Conservation (phyloP, 192 early-diverging fungal genomes). For the Obelidium mucronatum region DNA sequence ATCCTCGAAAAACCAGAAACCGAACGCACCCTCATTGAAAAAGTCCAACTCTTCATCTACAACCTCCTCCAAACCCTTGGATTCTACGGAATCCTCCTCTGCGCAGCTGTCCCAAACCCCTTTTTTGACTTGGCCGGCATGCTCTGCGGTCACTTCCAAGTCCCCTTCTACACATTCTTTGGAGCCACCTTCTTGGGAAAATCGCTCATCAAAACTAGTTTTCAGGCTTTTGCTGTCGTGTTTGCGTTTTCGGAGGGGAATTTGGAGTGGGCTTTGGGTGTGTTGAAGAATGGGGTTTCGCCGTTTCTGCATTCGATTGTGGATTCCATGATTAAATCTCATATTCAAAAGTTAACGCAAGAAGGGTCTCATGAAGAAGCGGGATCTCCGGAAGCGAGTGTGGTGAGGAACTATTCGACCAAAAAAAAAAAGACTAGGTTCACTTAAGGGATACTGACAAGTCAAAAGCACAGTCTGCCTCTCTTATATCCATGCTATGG, state of each 20-base stretch:
- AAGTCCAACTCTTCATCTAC: conserved; percentile 71
- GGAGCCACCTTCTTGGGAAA: conserved; percentile 95
- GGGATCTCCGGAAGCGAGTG: no score
- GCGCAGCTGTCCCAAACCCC: conserved; percentile 93
- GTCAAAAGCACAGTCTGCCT: conserved; percentile 43
- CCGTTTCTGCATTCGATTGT: not conserved
- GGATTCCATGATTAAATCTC: not conserved
- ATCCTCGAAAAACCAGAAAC: conserved; percentile 56
- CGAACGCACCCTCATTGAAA: conserved; percentile 71
- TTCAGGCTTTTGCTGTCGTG: conserved; percentile 86
- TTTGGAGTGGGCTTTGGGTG: conserved; percentile 39
- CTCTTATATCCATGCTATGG: conserved; percentile 72
- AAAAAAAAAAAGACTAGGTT: not conserved
- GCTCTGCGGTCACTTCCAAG: conserved; percentile 88
- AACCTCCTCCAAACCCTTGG: conserved; percentile 77
- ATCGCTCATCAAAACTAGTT: conserved; percentile 84
- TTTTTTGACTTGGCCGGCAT: conserved; percentile 97
- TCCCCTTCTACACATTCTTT: conserved; percentile 95
- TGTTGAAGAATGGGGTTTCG: not conserved
- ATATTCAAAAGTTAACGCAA: not conserved
- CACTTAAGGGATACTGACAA: no score
- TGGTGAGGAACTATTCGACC: not conserved
- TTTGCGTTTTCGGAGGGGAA: conserved; percentile 84
- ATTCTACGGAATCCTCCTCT: conserved; percentile 89
- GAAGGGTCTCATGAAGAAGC: not conserved